Evolutionary conservation across 1,139 yeast genomes (phyloP).

Genomic region (Magnusiomyces clavatus): DNA sequence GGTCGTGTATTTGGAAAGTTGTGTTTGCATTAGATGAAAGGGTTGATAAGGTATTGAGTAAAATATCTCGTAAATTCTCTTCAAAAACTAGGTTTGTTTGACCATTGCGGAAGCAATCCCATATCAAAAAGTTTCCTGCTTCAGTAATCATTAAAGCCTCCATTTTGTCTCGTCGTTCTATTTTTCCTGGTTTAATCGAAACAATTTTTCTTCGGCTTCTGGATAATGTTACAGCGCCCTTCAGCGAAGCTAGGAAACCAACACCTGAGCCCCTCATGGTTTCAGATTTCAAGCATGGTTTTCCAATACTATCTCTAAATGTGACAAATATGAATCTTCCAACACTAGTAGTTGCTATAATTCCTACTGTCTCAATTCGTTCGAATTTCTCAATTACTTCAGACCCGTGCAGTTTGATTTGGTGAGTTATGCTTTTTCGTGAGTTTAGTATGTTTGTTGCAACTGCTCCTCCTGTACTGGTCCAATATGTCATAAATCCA

Average conservation of each 20-base stretch:
- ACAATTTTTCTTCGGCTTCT: constrained; percentile 44
- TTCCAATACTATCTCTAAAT: constrained; percentile 62
- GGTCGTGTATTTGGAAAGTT: constrained; percentile 46
- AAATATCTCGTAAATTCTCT: constrained; percentile 30
- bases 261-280: constrained; percentile 28
- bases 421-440: constrained; percentile 34
- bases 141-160: constrained; percentile 36
- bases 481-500: constrained; percentile 57
- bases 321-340: constrained; percentile 59
- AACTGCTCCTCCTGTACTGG: constrained; percentile 59
- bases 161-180: constrained; percentile 46
- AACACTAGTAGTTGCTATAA: constrained; percentile 61
- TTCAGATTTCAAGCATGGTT: constrained; percentile 34
- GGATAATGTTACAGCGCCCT: constrained; percentile 25
- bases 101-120: constrained; percentile 43
- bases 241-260: constrained; percentile 27
- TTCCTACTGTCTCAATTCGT: constrained; percentile 68
- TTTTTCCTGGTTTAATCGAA: constrained; percentile 51
- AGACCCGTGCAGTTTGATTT: constrained; percentile 33
- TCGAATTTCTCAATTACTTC: constrained; percentile 46
- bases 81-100: constrained; percentile 35
- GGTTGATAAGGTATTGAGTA: constrained; percentile 36
- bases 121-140: constrained; percentile 39
- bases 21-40: constrained; percentile 39
- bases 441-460: constrained; percentile 50